Evolutionary conservation across 306 rosid genomes (phyloP).

Genomic region (Trifolium fragiferum): DNA sequence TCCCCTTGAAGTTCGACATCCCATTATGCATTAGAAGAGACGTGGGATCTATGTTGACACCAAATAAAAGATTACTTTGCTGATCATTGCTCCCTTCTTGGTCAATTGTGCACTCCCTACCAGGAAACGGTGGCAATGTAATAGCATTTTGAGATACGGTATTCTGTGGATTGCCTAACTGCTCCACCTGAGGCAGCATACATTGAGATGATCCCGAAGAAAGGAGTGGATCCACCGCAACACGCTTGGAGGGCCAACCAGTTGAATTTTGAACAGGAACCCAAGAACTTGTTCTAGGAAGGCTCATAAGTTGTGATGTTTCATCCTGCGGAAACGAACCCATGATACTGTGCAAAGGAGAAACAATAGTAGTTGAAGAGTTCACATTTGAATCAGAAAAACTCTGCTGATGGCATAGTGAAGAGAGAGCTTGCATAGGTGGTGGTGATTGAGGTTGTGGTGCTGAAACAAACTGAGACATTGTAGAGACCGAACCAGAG

Average conservation of each 20-base stretch:
- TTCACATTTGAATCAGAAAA: slow-evolving; percentile 82
- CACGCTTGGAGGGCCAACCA: slow-evolving; percentile 82
- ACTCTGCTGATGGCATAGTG: slow-evolving; percentile 76
- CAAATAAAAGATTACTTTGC: slow-evolving; percentile 85
- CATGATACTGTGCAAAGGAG: slow-evolving; percentile 82
- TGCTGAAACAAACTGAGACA: slow-evolving; percentile 75
- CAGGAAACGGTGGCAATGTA: slow-evolving; percentile 95
- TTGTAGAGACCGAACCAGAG: slow-evolving; percentile 59
- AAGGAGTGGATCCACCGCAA: slow-evolving; percentile 80
- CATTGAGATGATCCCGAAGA: slow-evolving; percentile 78
- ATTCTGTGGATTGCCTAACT: slow-evolving; percentile 65
- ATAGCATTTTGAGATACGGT: slow-evolving; percentile 60
- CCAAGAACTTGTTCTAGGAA: slow-evolving; percentile 63
- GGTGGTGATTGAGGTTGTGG: slow-evolving; percentile 73
- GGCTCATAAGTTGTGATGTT: slow-evolving; percentile 67
- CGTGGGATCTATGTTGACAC: slow-evolving; percentile 87
- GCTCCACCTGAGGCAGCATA: slow-evolving; percentile 71
- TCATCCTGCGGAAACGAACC: slow-evolving; percentile 83
- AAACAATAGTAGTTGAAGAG: slow-evolving; percentile 60
- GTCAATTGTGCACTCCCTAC: slow-evolving; percentile 84
- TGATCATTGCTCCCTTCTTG: slow-evolving; percentile 85
- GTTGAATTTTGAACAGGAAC: slow-evolving; percentile 62
- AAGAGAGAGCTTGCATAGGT: slow-evolving; percentile 65
- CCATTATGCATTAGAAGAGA: slow-evolving; percentile 86
- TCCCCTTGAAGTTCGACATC: slow-evolving; percentile 73